Conservation (phyloP, 345 rosid species). For the Nephelium lappaceum region DNA sequence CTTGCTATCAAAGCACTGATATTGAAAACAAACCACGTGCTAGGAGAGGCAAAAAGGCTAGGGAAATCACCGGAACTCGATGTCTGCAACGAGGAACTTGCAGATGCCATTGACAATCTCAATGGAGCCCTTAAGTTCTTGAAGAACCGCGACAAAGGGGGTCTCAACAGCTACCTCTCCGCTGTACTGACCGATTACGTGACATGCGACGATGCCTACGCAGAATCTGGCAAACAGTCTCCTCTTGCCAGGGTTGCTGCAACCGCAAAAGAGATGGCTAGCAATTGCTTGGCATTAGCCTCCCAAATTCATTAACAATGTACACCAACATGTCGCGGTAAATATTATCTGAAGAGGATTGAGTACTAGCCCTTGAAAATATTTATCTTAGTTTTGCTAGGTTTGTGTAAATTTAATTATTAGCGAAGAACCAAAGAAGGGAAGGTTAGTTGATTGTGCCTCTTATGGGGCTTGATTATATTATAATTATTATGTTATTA, state of each 20-base stretch:
- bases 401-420: no score
- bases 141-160: slow-evolving; percentile 29
- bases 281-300: slow-evolving; percentile 25
- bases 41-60: neutral
- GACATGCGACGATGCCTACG: slow-evolving; percentile 38
- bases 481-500: no score
- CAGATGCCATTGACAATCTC: slow-evolving; percentile 33
- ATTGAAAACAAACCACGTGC: slow-evolving; percentile 17
- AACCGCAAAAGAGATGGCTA: neutral
- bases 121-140: slow-evolving; percentile 26
- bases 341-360: no score
- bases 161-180: slow-evolving; percentile 38
- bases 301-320: neutral
- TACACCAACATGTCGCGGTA: no score
- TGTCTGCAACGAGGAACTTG: slow-evolving; percentile 32
- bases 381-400: no score
- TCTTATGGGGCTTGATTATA: no score
- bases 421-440: no score
- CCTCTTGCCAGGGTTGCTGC: slow-evolving; percentile 13
- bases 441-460: neutral
- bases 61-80: slow-evolving; percentile 12
- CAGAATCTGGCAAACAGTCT: slow-evolving; percentile 12
- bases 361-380: no score
- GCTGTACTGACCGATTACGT: slow-evolving; percentile 33
- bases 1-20: slow-evolving; percentile 30